A percentile compares a stretch with the other conserved stretches of the same genome.
Evolutionary conservation across 495 filamentous ascomycete species (phyloP).

Genomic region (Penicillium goetzii): DNA sequence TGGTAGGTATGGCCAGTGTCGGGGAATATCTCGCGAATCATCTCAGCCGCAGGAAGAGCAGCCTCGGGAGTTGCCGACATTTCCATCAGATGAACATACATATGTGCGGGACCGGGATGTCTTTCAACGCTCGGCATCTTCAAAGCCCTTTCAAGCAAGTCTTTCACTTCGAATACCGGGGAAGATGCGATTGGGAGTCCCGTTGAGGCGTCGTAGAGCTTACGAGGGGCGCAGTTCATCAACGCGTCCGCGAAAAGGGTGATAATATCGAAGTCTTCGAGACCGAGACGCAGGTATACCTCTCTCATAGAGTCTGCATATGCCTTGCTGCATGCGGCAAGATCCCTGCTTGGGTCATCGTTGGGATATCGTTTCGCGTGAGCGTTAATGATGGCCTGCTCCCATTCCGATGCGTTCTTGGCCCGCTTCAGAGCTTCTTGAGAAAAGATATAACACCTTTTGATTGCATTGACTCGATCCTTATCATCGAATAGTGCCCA

Average conservation of each 20-base stretch:
- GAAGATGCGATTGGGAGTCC: conserved; percentile 56
- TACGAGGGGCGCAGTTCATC: conserved; percentile 68
- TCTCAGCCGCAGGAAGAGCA: conserved; percentile 58
- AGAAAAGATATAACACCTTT: conserved; percentile 42
- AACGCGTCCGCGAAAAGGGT: conserved; percentile 64
- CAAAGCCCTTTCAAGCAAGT: conserved; percentile 54
- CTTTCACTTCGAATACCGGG: conserved; percentile 56
- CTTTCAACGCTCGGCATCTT: conserved; percentile 35
- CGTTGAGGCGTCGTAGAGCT: conserved; percentile 60
- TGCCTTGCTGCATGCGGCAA: conserved; percentile 48
- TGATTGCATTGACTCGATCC: conserved; percentile 47
- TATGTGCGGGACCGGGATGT: conserved; percentile 63
- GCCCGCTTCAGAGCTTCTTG: conserved; percentile 42
- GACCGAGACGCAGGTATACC: conserved; percentile 50
- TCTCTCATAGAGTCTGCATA: conserved; percentile 62
- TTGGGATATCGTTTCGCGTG: conserved; percentile 56
- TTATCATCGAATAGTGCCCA: conserved; percentile 60
- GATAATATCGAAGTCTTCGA: conserved; percentile 57
- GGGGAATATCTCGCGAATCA: conserved; percentile 60
- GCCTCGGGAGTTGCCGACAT: conserved; percentile 63
- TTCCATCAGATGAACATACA: conserved; percentile 71
- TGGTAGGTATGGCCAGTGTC: conserved; percentile 66
- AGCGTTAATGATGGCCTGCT: conserved; percentile 58
- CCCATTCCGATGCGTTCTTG: conserved; percentile 35
- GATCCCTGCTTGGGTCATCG: conserved; percentile 37